phyloP scores from a whole-genome alignment of 306 rosid species.

The Dryas octopetala region DNA sequence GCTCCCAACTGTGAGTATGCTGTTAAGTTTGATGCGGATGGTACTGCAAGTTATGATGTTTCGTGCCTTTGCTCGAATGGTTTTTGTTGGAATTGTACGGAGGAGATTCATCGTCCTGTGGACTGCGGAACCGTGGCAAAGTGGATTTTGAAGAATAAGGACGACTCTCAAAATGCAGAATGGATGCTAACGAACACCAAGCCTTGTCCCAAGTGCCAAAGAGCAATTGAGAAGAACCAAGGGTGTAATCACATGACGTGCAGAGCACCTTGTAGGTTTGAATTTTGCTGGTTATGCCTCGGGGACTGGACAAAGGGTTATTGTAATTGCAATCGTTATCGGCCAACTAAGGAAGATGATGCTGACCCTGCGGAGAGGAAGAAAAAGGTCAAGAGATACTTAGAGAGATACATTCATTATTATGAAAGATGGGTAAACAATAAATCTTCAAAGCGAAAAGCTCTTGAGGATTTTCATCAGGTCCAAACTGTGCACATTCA shows the following conservation, averaged over 20 bases:
- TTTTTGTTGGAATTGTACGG: slow-evolving; percentile 8
- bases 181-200: slow-evolving; percentile 5
- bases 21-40: background rate
- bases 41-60: background rate
- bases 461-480: background rate
- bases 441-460: background rate
- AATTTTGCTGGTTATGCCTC: slow-evolving; percentile 14
- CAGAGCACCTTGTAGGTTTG: background rate
- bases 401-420: slow-evolving; percentile 3
- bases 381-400: background rate
- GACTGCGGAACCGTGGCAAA: slow-evolving; percentile 1
- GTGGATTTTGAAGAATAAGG: slow-evolving; percentile 6
- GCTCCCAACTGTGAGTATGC: slow-evolving; percentile 6
- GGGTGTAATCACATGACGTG: slow-evolving; percentile 23
- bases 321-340: background rate
- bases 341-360: too few species aligned
- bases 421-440: slow-evolving; percentile 15
- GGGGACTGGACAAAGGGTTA: background rate
- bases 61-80: background rate
- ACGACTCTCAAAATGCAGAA: background rate
- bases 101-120: slow-evolving; percentile 17
- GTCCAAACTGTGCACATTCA: background rate
- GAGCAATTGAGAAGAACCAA: slow-evolving; percentile 1
- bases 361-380: background rate
- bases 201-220: slow-evolving; percentile 9